Evolutionary conservation across 2,329 filamentous ascomycete genomes (phyloP).

Genomic region (Polytolypa hystricis): DNA sequence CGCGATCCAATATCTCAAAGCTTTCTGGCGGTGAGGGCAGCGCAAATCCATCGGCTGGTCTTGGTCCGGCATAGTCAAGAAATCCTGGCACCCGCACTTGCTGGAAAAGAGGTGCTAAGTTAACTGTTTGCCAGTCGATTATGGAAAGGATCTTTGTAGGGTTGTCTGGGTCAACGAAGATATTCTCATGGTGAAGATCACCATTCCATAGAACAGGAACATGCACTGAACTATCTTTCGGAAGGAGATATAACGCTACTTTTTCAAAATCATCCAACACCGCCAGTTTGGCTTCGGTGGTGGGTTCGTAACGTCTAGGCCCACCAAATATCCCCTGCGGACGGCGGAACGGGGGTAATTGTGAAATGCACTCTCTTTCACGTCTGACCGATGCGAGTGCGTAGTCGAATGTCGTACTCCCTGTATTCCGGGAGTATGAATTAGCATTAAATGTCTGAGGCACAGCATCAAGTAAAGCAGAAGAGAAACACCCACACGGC

Average conservation of each 20-base stretch:
- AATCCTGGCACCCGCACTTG: constrained; percentile 10
- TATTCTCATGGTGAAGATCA: constrained; percentile 5
- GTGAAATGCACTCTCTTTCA: constrained; percentile 3
- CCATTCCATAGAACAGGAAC: constrained; percentile 6
- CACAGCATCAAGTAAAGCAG: not conserved
- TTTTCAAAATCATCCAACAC: constrained; percentile 5
- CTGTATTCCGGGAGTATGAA: not conserved
- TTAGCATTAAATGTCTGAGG: not conserved
- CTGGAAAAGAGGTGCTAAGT: constrained; percentile 18
- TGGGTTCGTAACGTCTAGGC: constrained; percentile 4
- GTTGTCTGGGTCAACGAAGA: constrained; percentile 11
- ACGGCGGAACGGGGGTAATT: not conserved
- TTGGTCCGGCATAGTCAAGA: constrained; percentile 1
- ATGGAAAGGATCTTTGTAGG: constrained; percentile 22
- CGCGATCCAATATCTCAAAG: not conserved
- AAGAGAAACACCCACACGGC: constrained; percentile 1
- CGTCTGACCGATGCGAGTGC: constrained; percentile 1
- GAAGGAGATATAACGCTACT: constrained; percentile 1
- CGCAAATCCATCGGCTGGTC: not conserved
- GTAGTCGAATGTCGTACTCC: constrained; percentile 2
- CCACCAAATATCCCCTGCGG: constrained; percentile 5
- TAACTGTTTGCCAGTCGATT: constrained; percentile 33
- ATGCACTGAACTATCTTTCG: constrained; percentile 2
- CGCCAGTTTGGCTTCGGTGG: not conserved
- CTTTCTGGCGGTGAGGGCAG: constrained; percentile 1